Evolutionary conservation across 2,329 filamentous ascomycete species (phyloP), one percentile per base, ranked within the genome.

Genomic region (Trichoderma sp.): DNA sequence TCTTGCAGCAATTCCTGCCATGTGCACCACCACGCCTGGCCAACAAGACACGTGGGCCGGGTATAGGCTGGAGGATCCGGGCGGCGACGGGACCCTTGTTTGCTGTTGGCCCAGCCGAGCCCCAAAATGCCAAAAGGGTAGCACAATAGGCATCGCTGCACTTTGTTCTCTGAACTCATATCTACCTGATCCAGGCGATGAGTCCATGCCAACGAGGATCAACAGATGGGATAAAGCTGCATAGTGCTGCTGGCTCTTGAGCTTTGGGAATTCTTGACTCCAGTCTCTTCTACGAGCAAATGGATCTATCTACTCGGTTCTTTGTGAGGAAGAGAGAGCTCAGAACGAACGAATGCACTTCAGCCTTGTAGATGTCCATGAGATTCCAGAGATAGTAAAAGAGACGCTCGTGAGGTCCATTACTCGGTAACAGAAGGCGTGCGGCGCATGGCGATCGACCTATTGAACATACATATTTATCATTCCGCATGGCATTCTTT

Each of bases 41-140:
- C 19, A 26, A 21, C 19, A 41, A 55, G 19, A 47, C 59, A 62
- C 59, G 59, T 62, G 59, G 59, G 59, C 59, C 39, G 39, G 30
- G 59, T 28, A 62, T 62, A 62, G 59, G 59, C 48, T 62, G 24
- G 19, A 52, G 47, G n/a, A 21, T 52, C 50, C 30, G n/a, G 28
- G 30, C 50, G 30, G 19, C n/a, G 15, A n/a, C n/a, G 17, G 17
- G n/a, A 52, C 14, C 50, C 50, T 52, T 52, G 50, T n/a, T 34
- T 52, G 7, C 17, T 12, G 26, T 55, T 41, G n/a, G 28, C 51
- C 51, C 30, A 41, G 9, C 12, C 21, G 50, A 52, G 10, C 28
- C 34, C 34, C 34, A 39, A 39, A 12, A 30, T 52, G 50, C 28
- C 51, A 24, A 21, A 55, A 24, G 30, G 39, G 51, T 30, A 55